phyloP scores from a whole-genome alignment of 192 early-diverging fungal species.

The Chytriomyces hyalinus region DNA sequence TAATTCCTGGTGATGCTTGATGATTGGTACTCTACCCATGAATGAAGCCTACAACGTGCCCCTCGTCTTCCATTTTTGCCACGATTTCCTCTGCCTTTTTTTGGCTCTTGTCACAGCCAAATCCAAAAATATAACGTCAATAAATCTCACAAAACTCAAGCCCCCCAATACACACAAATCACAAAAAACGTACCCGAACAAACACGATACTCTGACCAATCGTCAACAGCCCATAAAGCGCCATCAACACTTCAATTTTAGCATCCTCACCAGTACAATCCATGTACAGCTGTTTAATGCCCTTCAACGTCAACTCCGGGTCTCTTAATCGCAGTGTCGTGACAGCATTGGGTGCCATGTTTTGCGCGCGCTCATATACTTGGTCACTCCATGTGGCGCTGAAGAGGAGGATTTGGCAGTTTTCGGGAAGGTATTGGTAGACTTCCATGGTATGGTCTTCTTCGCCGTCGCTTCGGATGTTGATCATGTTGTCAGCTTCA shows the following conservation, averaged over 20 bases:
- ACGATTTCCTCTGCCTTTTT: neutral
- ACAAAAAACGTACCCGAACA: constrained; percentile 58
- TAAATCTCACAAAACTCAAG: neutral
- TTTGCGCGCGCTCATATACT: neutral
- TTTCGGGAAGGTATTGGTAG: neutral
- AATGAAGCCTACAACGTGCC: neutral
- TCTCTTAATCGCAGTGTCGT: constrained; percentile 13
- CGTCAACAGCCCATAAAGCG: constrained; percentile 62
- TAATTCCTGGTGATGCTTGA: neutral
- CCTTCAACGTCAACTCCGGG: neutral
- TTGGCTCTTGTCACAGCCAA: neutral
- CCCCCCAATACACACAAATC: neutral
- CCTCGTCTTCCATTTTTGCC: neutral
- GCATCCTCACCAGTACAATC: constrained; percentile 66
- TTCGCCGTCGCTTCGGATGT: neutral
- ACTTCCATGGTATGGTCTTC: neutral
- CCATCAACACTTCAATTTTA: constrained; percentile 49
- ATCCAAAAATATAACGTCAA: neutral
- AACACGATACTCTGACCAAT: constrained; percentile 88
- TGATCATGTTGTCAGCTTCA: neutral
- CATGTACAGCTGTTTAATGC: constrained; percentile 58
- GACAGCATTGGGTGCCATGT: neutral
- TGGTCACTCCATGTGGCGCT: neutral
- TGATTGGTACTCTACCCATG: neutral
- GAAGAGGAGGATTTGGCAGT: constrained; percentile 1